Evolutionary conservation across 164 flowering plant species (phyloP), one percentile per base, ranked within the genome.

Genomic region (Houttuynia cordata): DNA sequence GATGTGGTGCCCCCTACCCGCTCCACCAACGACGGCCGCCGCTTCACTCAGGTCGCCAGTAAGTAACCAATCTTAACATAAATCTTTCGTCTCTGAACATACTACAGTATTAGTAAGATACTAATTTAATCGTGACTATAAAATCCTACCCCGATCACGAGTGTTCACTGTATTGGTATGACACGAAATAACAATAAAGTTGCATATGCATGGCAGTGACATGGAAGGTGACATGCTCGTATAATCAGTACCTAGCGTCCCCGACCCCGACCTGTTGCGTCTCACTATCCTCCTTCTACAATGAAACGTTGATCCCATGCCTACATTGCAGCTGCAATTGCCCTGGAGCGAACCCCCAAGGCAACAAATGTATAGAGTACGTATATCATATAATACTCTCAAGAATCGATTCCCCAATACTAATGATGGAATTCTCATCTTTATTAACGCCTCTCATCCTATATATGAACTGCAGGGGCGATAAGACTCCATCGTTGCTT

Each of bases 261-360:
- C 17, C 66, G 7, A 40, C 78, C 1, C 96, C 92, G 0, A 83
- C 66, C 3, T 86, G 96, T 56, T 88, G 96, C 63, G 93, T 88
- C 62, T 86, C 91, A 14, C 54, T 88, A 19, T 86, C 96, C 22
- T 71, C 91, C 17, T 88, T 88, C 68, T 88, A 88, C 78, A 78
- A 71, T 22, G 51, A 50, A 8, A 78, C 83, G 10, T 77, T 84
- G 20, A 73, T 74, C 30, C 75, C 73, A 23, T 91, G 96, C 73
- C 85, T 87, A 0, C 56, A 34, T 17, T 88, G 97, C 71, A 88
- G 94, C 62, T 91, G 97, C 58, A 67, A 70, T 17, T 91, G 96
- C 70, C 81, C 58, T 47, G 83, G 69, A 49, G 3, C 61, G 54
- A 30, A 65, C 75, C 1, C 78, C 75, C 37, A 14, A 53, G 7